Conservation (phyloP, 139 green algal genomes). For the Closterium sp. region DNA sequence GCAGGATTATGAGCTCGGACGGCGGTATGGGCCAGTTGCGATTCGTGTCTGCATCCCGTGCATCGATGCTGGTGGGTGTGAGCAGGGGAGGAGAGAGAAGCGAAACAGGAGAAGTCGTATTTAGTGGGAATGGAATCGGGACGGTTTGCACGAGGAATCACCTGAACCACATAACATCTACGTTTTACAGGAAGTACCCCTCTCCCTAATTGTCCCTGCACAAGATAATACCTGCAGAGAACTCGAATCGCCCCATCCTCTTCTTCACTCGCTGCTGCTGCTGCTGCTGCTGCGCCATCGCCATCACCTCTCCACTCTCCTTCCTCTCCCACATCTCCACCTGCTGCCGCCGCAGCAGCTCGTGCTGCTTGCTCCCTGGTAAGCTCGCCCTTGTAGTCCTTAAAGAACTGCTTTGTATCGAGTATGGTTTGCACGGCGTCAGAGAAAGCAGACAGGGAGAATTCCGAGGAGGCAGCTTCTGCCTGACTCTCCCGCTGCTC, state of each 20-base stretch:
- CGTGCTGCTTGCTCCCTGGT: conserved; percentile 11
- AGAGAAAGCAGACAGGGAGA: background rate
- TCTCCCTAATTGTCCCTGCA: no score
- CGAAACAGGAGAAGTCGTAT: background rate
- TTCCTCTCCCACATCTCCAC: no score
- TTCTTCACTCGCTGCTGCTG: background rate
- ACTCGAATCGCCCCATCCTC: background rate
- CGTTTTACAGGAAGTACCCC: no score
- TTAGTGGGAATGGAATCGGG: no score
- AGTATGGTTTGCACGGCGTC: conserved; percentile 19
- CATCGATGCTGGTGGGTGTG: background rate
- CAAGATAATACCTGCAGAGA: background rate
- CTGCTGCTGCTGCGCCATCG: no score
- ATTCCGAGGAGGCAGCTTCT: background rate
- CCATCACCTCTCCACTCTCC: no score
- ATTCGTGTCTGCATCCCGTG: background rate
- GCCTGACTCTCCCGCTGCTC: background rate
- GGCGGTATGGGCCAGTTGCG: conserved; percentile 10
- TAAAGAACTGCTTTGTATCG: conserved; percentile 58
- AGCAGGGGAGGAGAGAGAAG: background rate
- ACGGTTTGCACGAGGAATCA: no score
- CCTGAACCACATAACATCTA: no score
- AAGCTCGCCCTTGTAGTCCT: conserved; percentile 67
- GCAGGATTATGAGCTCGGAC: conserved; percentile 41
- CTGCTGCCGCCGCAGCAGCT: background rate